Conservation (phyloP, 2,329 filamentous ascomycete genomes). For the Cladophialophora yegresii region DNA sequence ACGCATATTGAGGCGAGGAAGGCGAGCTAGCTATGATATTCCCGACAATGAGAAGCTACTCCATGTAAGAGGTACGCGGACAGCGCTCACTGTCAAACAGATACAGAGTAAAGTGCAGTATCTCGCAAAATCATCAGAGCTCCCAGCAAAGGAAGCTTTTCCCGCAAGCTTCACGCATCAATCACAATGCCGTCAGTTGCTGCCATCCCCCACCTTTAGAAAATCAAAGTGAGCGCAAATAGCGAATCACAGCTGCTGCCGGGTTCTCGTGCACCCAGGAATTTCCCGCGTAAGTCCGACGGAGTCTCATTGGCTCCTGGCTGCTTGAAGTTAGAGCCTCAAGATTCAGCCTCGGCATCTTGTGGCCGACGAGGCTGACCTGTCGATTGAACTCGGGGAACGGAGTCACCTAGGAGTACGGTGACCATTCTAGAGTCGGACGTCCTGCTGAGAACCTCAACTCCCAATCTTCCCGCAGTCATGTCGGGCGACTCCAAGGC, state of each 20-base stretch:
- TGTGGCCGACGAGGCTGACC: constrained; percentile 2
- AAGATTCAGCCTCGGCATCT: constrained; percentile 11
- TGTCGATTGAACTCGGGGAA: neutral
- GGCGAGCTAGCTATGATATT: neutral
- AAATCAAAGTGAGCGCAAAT: constrained; percentile 3
- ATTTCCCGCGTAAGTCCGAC: neutral
- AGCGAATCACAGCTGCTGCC: constrained; percentile 12
- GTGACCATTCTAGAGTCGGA: neutral
- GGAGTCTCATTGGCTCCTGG: neutral
- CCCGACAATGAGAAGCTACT: constrained; percentile 1
- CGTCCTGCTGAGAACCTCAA: too few species aligned
- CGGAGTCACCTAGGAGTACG: neutral
- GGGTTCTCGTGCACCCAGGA: constrained; percentile 1
- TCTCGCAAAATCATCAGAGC: neutral
- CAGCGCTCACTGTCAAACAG: neutral
- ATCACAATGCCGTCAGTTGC: neutral
- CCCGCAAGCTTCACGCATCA: neutral
- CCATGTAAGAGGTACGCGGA: neutral
- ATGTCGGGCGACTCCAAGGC: constrained; percentile 34
- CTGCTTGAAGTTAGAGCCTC: neutral
- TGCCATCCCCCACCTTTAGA: constrained; percentile 5
- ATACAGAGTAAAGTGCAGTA: neutral
- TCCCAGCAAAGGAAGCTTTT: neutral
- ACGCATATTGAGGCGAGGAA: constrained; percentile 62
- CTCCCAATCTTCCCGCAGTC: neutral